These are phyloP conservation scores for Curvularia sp. DNA, from an alignment of 2,329 filamentous ascomycete genomes.

Conservation along the genomic window DNA sequence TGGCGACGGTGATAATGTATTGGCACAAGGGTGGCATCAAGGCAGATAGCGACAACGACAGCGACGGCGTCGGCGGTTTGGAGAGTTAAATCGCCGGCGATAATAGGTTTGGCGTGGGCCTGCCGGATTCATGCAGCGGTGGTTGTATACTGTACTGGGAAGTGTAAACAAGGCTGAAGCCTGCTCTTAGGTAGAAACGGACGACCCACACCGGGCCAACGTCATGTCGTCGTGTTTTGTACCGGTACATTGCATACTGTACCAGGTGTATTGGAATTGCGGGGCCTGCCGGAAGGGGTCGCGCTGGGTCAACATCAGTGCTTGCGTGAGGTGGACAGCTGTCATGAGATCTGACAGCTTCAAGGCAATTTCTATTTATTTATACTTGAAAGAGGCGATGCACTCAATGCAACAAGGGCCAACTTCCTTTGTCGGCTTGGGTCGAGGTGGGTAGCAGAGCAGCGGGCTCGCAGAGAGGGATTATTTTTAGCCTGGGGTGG, in stretches of 20 bases:
- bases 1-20: background rate
- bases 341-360: conserved; percentile 1
- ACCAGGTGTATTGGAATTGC: conserved; percentile 16
- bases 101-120: background rate
- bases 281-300: conserved; percentile 12
- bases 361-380: too few species aligned
- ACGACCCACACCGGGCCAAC: conserved; percentile 5
- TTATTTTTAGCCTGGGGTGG: conserved; percentile 10
- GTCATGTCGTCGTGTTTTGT: conserved; percentile 14
- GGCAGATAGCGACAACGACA: background rate
- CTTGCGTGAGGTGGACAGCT: conserved; percentile 4
- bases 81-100: background rate
- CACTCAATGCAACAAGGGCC: background rate
- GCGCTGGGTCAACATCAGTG: conserved; percentile 10
- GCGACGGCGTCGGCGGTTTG: conserved; percentile 1
- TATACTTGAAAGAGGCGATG: conserved; percentile 8
- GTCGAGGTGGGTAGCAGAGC: background rate
- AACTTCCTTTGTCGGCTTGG: background rate
- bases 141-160: background rate
- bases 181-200: conserved; percentile 16
- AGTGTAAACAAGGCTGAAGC: background rate
- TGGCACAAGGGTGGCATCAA: background rate
- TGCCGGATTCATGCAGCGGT: background rate
- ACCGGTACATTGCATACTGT: background rate
- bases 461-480: conserved; percentile 1